phyloP scores from a whole-genome alignment of 192 early-diverging fungal species.

The Cladochytrium replicatum region DNA sequence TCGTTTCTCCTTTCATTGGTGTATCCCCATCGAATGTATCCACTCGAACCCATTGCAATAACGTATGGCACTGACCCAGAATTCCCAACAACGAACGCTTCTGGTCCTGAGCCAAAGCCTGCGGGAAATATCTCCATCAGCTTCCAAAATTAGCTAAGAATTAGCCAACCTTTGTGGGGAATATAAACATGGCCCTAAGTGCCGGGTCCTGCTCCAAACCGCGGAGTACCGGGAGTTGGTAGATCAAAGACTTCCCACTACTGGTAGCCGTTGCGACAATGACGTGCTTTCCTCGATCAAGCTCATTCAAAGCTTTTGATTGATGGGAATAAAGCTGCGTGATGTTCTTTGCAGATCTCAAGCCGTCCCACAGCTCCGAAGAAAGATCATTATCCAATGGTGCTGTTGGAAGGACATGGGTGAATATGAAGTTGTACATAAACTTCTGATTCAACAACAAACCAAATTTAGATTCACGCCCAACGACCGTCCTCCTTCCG shows the following conservation, averaged over 20 bases:
- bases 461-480: too few relatives aligned
- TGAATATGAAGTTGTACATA: background rate
- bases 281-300: constrained; percentile 38
- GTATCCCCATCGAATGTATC: constrained; percentile 61
- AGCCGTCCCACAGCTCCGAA: constrained; percentile 6
- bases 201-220: constrained; percentile 29
- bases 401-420: too few relatives aligned
- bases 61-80: constrained; percentile 3
- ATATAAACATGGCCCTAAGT: constrained; percentile 47
- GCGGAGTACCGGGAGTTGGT: constrained; percentile 59
- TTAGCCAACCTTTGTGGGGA: constrained; percentile 62
- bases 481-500: background rate
- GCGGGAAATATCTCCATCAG: background rate
- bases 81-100: constrained; percentile 33
- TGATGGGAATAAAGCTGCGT: constrained; percentile 61
- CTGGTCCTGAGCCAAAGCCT: constrained; percentile 75
- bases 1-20: constrained; percentile 15
- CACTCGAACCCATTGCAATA: constrained; percentile 21
- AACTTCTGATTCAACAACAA: background rate
- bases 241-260: constrained; percentile 73
- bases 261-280: constrained; percentile 59
- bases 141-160: background rate
- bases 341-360: constrained; percentile 21
- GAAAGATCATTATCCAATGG: constrained; percentile 20
- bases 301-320: constrained; percentile 45